phyloP scores from a whole-genome alignment of 768 basidiomycete species.

The Tulasnella sp. region DNA sequence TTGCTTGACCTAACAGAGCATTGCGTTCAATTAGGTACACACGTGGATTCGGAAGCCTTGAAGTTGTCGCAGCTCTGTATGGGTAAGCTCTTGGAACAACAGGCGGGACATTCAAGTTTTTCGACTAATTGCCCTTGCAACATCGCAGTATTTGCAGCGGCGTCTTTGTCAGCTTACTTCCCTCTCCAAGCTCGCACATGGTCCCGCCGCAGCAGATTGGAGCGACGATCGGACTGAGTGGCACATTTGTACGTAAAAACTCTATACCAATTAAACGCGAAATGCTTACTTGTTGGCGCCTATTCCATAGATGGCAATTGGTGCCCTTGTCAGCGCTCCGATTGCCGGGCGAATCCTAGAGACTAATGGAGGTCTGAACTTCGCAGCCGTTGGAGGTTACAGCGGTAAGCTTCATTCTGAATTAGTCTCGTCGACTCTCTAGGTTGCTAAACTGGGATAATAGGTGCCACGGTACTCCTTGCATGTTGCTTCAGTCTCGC shows the following conservation, averaged over 20 bases:
- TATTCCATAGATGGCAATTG: constrained; percentile 33
- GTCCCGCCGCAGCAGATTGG: constrained; percentile 32
- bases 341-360: constrained; percentile 35
- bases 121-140: constrained; percentile 1
- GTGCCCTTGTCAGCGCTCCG: constrained; percentile 35
- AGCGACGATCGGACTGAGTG: constrained; percentile 31
- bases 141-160: constrained; percentile 60
- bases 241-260: constrained; percentile 26
- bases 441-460: neutral
- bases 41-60: constrained; percentile 48
- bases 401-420: constrained; percentile 29
- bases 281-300: constrained; percentile 25
- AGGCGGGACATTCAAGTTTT: neutral
- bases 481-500: constrained; percentile 13
- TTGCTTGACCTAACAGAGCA: neutral
- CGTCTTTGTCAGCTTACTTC: constrained; percentile 47
- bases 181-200: constrained; percentile 33
- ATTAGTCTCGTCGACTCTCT: neutral
- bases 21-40: constrained; percentile 4
- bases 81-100: constrained; percentile 51
- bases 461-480: constrained; percentile 19
- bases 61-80: constrained; percentile 63
- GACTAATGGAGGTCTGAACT: constrained; percentile 7
- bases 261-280: neutral
- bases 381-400: constrained; percentile 31